Conservation (phyloP, 805 yeast genomes). For the Allodekkera sacchari region DNA sequence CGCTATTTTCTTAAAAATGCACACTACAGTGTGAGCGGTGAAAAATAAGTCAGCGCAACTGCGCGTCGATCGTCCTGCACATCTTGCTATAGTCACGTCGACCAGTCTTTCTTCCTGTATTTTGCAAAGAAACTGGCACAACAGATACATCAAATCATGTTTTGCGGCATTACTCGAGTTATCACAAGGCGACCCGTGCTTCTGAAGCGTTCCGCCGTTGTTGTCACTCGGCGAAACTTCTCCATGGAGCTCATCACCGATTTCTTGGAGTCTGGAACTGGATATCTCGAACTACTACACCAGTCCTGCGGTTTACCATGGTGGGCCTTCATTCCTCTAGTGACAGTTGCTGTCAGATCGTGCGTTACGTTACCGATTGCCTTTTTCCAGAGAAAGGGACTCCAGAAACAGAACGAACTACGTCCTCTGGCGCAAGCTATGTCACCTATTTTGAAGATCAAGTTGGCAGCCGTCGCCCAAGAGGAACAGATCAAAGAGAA, state of each 20-base stretch:
- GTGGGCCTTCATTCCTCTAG: slow-evolving; percentile 70
- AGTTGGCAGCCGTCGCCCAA: slow-evolving; percentile 42
- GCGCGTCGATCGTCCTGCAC: not conserved
- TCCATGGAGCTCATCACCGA: slow-evolving; percentile 17
- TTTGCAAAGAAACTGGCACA: no score
- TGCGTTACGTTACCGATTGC: slow-evolving; percentile 73
- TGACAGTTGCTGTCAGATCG: slow-evolving; percentile 60
- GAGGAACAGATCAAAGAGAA: slow-evolving; percentile 10
- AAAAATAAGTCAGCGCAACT: not conserved
- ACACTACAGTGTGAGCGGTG: no score
- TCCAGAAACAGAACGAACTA: slow-evolving; percentile 61
- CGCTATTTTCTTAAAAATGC: no score
- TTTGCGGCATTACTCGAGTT: no score
- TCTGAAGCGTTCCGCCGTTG: no score
- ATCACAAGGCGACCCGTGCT: no score
- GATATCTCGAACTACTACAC: slow-evolving; percentile 40
- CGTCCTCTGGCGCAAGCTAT: slow-evolving; percentile 68
- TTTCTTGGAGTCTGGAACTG: slow-evolving; percentile 16
- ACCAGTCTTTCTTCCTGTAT: not conserved
- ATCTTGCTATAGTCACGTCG: not conserved
- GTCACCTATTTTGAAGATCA: slow-evolving; percentile 61
- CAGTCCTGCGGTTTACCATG: slow-evolving; percentile 62
- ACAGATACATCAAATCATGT: no score
- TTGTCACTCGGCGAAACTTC: slow-evolving; percentile 10
- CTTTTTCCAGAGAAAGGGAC: slow-evolving; percentile 56